Evolutionary conservation across 306 rosid species (phyloP).

Genomic region (Pachyrhizus erosus): DNA sequence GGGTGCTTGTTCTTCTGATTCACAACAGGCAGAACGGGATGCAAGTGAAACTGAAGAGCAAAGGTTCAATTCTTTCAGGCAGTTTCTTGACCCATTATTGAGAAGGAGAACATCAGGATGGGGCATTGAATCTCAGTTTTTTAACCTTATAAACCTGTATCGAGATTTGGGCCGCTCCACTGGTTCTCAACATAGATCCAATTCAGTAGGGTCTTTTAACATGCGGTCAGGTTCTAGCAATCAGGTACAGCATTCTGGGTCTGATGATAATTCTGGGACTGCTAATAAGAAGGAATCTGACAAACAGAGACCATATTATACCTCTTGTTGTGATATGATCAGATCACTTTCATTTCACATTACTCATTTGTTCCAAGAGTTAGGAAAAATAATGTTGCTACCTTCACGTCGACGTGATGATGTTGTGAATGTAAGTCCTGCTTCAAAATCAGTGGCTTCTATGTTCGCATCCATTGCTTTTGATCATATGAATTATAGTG

Average conservation of each 20-base stretch:
- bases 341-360: conserved; percentile 94
- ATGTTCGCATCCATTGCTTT: conserved; percentile 77
- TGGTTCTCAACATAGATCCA: conserved; percentile 69
- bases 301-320: conserved; percentile 76
- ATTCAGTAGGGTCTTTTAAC: conserved; percentile 60
- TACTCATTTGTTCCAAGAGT: conserved; percentile 95
- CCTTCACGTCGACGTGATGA: conserved; percentile 99
- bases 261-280: conserved; percentile 67
- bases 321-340: conserved; percentile 91
- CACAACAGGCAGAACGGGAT: conserved; percentile 70
- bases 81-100: conserved; percentile 88
- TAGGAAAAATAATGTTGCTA: conserved; percentile 91
- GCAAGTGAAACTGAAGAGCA: conserved; percentile 84
- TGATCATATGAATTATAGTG: conserved; percentile 90
- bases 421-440: conserved; percentile 77
- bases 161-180: conserved; percentile 91
- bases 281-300: conserved; percentile 69
- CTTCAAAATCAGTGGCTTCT: conserved; percentile 88
- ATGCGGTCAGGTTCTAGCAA: conserved; percentile 61
- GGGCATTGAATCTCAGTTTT: conserved; percentile 96
- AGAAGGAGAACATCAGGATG: conserved; percentile 91
- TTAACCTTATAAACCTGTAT: conserved; percentile 87
- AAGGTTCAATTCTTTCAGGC: conserved; percentile 92
- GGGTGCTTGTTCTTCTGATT: conserved; percentile 65
- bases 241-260: conserved; percentile 63